These are phyloP conservation scores for Solanum phureja DNA, from an alignment of 257 asterid species.

Conservation along the genomic window DNA sequence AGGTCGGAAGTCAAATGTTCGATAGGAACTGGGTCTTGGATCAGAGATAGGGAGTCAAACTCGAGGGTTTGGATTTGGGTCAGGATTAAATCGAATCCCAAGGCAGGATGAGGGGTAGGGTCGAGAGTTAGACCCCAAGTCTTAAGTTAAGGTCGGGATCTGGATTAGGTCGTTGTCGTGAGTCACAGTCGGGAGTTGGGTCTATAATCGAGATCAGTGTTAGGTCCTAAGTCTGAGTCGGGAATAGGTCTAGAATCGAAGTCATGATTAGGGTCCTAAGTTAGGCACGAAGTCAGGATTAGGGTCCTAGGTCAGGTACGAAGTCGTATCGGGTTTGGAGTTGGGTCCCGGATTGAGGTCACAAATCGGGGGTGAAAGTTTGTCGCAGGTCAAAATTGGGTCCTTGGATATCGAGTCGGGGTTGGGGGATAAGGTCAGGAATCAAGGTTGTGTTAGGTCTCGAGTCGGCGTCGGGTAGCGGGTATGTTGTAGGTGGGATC, in stretches of 20 bases:
- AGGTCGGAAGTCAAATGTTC: neutral
- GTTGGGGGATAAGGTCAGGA: neutral
- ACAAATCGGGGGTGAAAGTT: neutral
- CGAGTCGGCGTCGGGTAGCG: neutral
- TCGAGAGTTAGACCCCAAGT: neutral
- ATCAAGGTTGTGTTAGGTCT: neutral
- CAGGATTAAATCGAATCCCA: neutral
- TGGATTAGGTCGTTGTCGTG: neutral
- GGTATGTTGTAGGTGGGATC: neutral
- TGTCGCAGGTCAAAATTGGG: neutral
- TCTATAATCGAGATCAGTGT: neutral
- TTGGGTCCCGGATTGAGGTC: neutral
- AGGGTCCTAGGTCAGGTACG: too few relatives aligned
- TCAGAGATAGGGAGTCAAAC: neutral
- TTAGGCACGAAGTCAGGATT: too few relatives aligned
- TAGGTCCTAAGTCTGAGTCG: neutral
- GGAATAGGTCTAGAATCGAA: too few relatives aligned
- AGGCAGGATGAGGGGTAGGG: neutral
- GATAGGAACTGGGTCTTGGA: neutral
- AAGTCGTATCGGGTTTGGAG: neutral
- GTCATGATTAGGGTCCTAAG: too few relatives aligned
- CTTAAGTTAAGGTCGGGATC: neutral
- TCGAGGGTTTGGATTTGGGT: neutral
- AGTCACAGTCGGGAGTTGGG: neutral
- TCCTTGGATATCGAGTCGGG: neutral